Evolutionary conservation across 1,139 yeast genomes (phyloP), one percentile per base, ranked within the genome.

Genomic region (Geotrichum fermentans): DNA sequence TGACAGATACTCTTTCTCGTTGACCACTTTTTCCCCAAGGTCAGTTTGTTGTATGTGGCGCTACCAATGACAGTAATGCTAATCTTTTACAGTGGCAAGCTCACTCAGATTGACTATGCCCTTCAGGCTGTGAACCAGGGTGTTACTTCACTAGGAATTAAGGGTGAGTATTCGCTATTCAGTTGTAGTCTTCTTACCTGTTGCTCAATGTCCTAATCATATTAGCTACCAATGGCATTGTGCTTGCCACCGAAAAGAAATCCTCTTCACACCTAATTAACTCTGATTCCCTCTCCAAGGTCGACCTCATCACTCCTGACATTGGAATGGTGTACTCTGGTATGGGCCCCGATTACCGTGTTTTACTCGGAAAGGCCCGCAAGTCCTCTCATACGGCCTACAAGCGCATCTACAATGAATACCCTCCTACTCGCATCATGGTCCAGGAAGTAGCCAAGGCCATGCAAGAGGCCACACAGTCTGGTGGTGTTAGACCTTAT

Each of bases 311-410:
- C 61, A 89, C 98, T 1, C 98, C 98, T 36, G 89, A 92, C 64
- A 87, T 92, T 57, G 98, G 97, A 52, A 88, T 92, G 79, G 89
- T 95, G 4, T 94, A 94, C 70, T 79, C 96, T 16, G 99, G 99
- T 26, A 90, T 94, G 97, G 98, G 98, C 13, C 98, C 99, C 18
- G 99, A 94, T 68, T 94, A 86, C 73, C 77, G 99, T 58, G 96
- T 94, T 18, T 77, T 94, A 47, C 89, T 90, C 40, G 97, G 92
- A 68, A 84, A 84, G 66, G 92, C 97, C 13, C 79, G 99, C 61
- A 90, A 88, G 67, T 82, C 85, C 55, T 88, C 97, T 38, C 98
- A 94, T 67, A 82, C 96, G 17, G 80, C 85, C 62, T 94, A 94
- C 70, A 90, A 90, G 72, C 79, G 96, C 64, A 75, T 90, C 56